phyloP scores from a whole-genome alignment of 345 rosid genomes.

The Hibiscus trionum region DNA sequence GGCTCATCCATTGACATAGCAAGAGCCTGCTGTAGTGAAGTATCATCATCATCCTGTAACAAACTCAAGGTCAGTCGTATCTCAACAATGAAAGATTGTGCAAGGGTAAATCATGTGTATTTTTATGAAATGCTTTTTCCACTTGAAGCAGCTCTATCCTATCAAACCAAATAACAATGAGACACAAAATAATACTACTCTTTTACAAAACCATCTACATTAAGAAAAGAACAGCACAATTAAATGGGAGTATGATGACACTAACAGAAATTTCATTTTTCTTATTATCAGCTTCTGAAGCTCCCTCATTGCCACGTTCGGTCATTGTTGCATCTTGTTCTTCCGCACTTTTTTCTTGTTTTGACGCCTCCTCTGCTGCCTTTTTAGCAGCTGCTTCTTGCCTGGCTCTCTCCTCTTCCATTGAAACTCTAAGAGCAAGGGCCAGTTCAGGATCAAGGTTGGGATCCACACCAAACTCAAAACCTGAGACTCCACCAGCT shows the following conservation, averaged over 20 bases:
- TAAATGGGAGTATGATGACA: slow-evolving; percentile 1
- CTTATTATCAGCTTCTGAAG: slow-evolving; percentile 41
- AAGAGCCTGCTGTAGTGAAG: slow-evolving; percentile 53
- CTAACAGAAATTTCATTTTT: slow-evolving; percentile 40
- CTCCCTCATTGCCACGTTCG: slow-evolving; percentile 28
- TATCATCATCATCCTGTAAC: slow-evolving; percentile 45
- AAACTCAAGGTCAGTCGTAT: slow-evolving; percentile 8
- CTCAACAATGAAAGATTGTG: background rate
- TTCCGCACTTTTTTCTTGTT: slow-evolving; percentile 39
- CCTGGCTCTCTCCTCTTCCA: slow-evolving; percentile 84
- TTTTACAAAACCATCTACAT: background rate
- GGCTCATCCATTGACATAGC: slow-evolving; percentile 62
- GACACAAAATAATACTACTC: background rate
- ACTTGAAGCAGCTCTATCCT: background rate
- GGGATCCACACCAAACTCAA: slow-evolving; percentile 75
- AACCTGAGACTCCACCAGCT: slow-evolving; percentile 57
- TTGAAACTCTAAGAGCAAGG: slow-evolving; percentile 73
- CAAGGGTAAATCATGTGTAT: background rate
- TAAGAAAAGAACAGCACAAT: background rate
- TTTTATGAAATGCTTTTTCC: background rate
- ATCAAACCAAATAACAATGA: background rate
- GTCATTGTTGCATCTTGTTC: slow-evolving; percentile 38
- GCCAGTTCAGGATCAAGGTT: slow-evolving; percentile 75
- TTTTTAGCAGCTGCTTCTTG: slow-evolving; percentile 75
- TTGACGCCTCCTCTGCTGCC: slow-evolving; percentile 56